Percentiles rank a stretch among this genome's conserved stretches.
Evolutionary conservation across 179 eudicot genomes (phyloP).

Genomic region (Monotropa hypopitys): DNA sequence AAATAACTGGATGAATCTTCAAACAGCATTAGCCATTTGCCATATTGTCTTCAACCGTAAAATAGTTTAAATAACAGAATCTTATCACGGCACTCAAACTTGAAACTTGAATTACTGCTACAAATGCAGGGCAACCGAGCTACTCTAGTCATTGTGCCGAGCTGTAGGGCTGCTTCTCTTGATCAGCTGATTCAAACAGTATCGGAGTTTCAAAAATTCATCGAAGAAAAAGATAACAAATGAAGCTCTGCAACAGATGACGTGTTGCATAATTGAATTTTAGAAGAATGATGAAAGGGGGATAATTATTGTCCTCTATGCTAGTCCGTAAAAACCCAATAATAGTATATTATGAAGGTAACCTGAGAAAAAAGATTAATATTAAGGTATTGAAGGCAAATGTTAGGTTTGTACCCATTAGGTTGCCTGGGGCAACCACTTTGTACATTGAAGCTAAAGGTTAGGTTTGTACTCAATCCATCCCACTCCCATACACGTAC

Average conservation of each 20-base stretch:
- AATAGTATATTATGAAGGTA: neutral
- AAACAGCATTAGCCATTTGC: slow-evolving; percentile 18
- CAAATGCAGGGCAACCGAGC: slow-evolving; percentile 7
- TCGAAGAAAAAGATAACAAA: slow-evolving; percentile 6
- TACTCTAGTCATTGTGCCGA: slow-evolving; percentile 19
- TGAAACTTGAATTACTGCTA: slow-evolving; percentile 10
- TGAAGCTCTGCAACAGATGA: neutral
- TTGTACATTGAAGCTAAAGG: too few species aligned
- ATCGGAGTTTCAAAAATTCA: neutral
- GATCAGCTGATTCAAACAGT: slow-evolving; percentile 39
- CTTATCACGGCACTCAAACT: slow-evolving; percentile 1
- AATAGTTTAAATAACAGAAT: neutral
- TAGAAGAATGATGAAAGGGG: neutral
- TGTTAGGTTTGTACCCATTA: too few species aligned
- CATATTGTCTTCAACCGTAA: slow-evolving; percentile 12
- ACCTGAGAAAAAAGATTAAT: neutral
- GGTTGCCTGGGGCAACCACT: too few species aligned
- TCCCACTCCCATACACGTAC: too few species aligned
- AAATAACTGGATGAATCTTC: slow-evolving; percentile 21
- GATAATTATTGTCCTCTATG: neutral
- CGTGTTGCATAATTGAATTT: neutral
- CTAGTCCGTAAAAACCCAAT: neutral
- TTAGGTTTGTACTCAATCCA: too few species aligned
- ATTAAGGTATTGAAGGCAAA: too few species aligned
- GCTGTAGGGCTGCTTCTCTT: slow-evolving; percentile 43